Conservation (phyloP, 1,284 basidiomycete species). For the Microbotryum saponariae region DNA sequence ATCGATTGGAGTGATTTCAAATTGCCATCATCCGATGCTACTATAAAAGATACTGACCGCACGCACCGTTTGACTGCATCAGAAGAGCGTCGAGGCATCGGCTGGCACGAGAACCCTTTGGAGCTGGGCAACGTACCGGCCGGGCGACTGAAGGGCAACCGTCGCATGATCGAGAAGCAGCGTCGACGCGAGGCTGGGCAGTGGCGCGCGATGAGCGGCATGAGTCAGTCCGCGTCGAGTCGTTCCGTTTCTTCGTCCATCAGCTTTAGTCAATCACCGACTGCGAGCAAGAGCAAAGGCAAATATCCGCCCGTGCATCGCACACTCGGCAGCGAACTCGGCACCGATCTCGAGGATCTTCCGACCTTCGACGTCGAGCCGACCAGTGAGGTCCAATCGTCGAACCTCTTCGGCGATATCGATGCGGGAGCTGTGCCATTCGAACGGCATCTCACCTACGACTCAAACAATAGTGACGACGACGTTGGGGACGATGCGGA, state of each 20-base stretch:
- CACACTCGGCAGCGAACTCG: slow-evolving; percentile 55
- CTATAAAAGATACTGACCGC: no score
- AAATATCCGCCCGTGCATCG: slow-evolving; percentile 16
- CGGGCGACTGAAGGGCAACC: slow-evolving; percentile 3
- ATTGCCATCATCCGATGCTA: no score
- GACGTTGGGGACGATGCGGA: slow-evolving; percentile 5
- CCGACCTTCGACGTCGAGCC: slow-evolving; percentile 38
- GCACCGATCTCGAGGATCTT: slow-evolving; percentile 43
- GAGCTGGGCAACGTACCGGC: slow-evolving; percentile 1
- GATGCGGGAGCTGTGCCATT: no score
- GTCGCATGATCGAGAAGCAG: neutral
- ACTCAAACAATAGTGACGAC: slow-evolving; percentile 41
- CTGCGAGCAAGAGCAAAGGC: neutral
- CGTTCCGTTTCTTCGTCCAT: neutral
- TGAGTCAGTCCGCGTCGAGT: slow-evolving; percentile 1
- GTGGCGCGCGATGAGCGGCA: neutral
- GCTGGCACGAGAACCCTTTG: slow-evolving; percentile 9
- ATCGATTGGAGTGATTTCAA: slow-evolving; percentile 31
- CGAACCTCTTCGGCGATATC: no score
- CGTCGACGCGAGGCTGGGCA: neutral
- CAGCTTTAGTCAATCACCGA: neutral
- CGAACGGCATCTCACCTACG: no score
- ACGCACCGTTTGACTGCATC: neutral
- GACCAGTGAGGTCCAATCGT: no score
- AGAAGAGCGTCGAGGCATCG: slow-evolving; percentile 12